Evolutionary conservation across 176 grass and related monocot genomes (phyloP), one percentile per base, ranked within the genome.

Genomic region (Poa pratensis): DNA sequence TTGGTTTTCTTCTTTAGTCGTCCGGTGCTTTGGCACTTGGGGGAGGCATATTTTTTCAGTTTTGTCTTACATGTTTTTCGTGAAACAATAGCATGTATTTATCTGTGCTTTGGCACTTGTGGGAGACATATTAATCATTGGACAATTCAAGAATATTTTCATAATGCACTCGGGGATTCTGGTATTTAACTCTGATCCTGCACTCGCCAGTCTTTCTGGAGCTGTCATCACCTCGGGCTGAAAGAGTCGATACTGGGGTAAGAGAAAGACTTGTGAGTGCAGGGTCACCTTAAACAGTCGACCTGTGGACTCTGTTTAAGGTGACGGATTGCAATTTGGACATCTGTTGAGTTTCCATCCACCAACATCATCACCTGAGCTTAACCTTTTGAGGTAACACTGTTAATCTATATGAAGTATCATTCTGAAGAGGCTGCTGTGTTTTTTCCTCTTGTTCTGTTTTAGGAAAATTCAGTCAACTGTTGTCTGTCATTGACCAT

Each of bases 1-100:
- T 97, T 54, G 92, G 95, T 82, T 97, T 97, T 83, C 91, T 97
- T 73, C 92, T 97, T 82, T 90, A 94, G 74, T 97, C 90, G 95
- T 97, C 95, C 16, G 90, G 92, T 77, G 95, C 95, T 88, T 89
- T 97, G 79, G 94, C 94, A 89, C 92, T 94, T 50, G 94, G 94
- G 94, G 92, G 82, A 92, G 88, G 52, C 58, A 82, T 46, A 81
- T 34, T 3, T 32, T 13, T 68, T 78, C 48, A 16, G 40, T 72
- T 75, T 81, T 78, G 95, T 42, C 7, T 42, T 42, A 6, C 39
- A 34, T 23, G 20, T 34, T 34, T 32, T 18, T 15, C 43, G 3
- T 80, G 62, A 80, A 34, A 52, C 7, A 28, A 68, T 35, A 80
- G 19, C 20, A 66, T 13, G 6, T 35, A 59, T 77, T 78, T 59